Base-by-base conservation (phyloP, 1,284 basidiomycete genomes). In the Cutaneotrichosporon daszewskae region DNA sequence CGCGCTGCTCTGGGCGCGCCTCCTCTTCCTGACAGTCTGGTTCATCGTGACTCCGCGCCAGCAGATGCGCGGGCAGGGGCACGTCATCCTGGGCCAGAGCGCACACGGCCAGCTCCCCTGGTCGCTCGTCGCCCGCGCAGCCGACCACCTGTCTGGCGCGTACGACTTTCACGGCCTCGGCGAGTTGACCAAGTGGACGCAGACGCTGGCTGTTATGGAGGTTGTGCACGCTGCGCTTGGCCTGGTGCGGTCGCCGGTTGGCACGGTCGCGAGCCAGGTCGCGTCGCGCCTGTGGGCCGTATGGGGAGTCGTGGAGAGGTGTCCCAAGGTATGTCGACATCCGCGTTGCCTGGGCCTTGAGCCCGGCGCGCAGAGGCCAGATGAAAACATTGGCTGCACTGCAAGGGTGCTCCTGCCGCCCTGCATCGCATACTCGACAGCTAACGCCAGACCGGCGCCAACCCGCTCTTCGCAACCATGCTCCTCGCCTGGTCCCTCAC, bases 401-500 rank as follows among this genome's bases (percentile, higher is more conserved):
- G 32, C n/a, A 19, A 33, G 10, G 18, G 5, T 14, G 20, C 34
- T 2, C 13, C 2, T 5, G 14, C 22, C 20, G 11, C 16, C 19
- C 22, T 22, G 12, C 28, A 14, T 32, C 29, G 20, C 23, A 13
- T 23, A 26, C 13, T 17, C 12, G 16, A 4, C 34, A 25, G 17
- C 40, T 43, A 11, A 48, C 37, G 14, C 7, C 42, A 84, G 85
- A 81, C 82, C 14, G 83, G 81, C 52, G 68, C 75, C 5, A 84
- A 81, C 62, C 87, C 94, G 3, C 72, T 90, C 25, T 97, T 87
- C 74, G 80, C 87, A 3, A 83, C 84, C 38, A 94, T 96, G 89
- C 79, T 97, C 41, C 72, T 95, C 52, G 88, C 94, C 0, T 99
- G 94, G 94, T 84, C 86, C 2, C 58, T 85, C 46, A 90, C 91